These are phyloP conservation scores for Rosa persica DNA, from an alignment of 306 rosid genomes.

Conservation along the genomic window DNA sequence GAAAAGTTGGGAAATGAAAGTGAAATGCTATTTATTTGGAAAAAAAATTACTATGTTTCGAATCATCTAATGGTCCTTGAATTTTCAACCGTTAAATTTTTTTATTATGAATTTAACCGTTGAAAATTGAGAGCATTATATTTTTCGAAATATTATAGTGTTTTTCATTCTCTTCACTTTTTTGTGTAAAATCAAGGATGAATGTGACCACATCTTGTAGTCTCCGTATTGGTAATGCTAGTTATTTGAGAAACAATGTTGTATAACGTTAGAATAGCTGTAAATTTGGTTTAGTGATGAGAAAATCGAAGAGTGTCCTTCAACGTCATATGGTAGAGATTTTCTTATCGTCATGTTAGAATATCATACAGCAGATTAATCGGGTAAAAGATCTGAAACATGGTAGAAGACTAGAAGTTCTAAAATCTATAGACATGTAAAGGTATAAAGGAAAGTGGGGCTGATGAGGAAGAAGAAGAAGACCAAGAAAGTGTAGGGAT, in stretches of 20 bases:
- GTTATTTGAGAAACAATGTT: neutral
- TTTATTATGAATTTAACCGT: neutral
- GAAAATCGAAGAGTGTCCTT: neutral
- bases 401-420: neutral
- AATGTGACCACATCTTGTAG: slow-evolving; percentile 4
- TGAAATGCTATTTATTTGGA: neutral
- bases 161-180: neutral
- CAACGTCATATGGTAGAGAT: neutral
- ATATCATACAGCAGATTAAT: too few relatives aligned
- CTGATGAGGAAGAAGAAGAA: neutral
- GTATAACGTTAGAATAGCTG: neutral
- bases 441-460: neutral
- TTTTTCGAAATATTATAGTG: neutral
- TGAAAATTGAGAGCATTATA: neutral
- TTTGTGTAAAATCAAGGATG: neutral
- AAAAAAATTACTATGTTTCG: neutral
- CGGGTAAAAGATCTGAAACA: too few relatives aligned
- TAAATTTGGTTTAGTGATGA: neutral
- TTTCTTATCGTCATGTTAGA: neutral
- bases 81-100: neutral
- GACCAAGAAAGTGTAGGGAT: neutral
- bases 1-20: neutral
- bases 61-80: neutral
- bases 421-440: neutral
- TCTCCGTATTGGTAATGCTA: neutral